These are phyloP conservation scores for Saccharomycopsis fibuligera DNA, from an alignment of 805 yeast genomes.

Conservation along the genomic window DNA sequence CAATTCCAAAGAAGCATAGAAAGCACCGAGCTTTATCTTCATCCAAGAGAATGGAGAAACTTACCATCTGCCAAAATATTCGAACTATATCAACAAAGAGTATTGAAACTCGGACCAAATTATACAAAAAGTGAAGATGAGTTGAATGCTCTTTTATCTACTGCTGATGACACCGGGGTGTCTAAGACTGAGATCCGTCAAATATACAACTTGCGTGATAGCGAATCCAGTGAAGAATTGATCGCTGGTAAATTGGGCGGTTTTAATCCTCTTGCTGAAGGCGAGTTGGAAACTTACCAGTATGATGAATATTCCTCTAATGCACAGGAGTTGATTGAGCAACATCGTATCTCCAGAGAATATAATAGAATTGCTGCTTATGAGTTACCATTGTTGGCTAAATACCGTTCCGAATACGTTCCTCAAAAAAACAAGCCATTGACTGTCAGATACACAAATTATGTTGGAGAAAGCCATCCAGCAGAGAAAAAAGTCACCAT, in stretches of 20 bases:
- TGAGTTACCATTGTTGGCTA: constrained; percentile 80
- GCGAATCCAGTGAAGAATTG: constrained; percentile 31
- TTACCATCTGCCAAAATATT: constrained; percentile 58
- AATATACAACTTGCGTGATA: constrained; percentile 24
- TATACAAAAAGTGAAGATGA: constrained; percentile 48
- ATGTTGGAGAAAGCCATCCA: constrained; percentile 65
- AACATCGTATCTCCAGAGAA: constrained; percentile 68
- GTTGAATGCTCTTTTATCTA: constrained; percentile 48
- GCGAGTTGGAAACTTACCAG: constrained; percentile 38
- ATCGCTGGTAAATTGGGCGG: constrained; percentile 33
- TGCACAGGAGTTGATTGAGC: constrained; percentile 67
- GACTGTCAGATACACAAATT: constrained; percentile 64
- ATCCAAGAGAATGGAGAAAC: constrained; percentile 67
- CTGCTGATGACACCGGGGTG: constrained; percentile 39
- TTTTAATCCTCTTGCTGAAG: constrained; percentile 28
- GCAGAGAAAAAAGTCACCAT: constrained; percentile 66
- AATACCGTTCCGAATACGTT: constrained; percentile 63
- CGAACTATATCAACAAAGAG: constrained; percentile 54
- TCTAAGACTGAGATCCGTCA: constrained; percentile 22
- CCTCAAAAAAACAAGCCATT: constrained; percentile 50
- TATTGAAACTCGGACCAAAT: constrained; percentile 43
- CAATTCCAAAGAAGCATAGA: background rate
- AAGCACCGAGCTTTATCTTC: constrained; percentile 36
- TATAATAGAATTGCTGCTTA: constrained; percentile 82
- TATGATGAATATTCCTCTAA: constrained; percentile 61